phyloP scores from a whole-genome alignment of 2,329 filamentous ascomycete genomes.

The Aureobasidium mangrovei region DNA sequence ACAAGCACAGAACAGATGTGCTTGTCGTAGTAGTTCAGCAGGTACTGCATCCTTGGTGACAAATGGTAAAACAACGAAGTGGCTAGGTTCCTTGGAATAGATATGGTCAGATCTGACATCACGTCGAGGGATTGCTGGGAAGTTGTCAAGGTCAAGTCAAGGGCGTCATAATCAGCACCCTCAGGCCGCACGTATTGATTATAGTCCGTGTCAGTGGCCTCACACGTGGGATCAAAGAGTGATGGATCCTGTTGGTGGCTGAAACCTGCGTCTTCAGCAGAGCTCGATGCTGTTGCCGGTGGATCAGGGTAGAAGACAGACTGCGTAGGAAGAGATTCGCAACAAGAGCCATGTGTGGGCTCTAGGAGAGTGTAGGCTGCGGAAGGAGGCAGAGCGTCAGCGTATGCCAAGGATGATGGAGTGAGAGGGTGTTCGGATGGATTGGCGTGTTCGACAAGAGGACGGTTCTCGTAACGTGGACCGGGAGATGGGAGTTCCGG shows the following conservation, averaged over 20 bases:
- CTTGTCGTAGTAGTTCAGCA: conserved; percentile 89
- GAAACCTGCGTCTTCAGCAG: background rate
- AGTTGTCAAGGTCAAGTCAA: background rate
- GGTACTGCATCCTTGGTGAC: conserved; percentile 72
- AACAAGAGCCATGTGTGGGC: background rate
- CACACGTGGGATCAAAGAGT: background rate
- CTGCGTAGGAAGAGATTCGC: background rate
- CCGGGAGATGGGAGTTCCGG: background rate
- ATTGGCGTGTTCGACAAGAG: background rate
- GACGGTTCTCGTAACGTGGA: background rate
- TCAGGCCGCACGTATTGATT: conserved; percentile 8
- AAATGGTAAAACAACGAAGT: conserved; percentile 43
- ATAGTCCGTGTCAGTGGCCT: background rate
- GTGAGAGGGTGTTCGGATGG: background rate
- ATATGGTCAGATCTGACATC: conserved; percentile 14
- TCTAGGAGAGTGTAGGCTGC: conserved; percentile 1
- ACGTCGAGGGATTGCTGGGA: background rate
- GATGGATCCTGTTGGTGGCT: background rate
- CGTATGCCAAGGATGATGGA: background rate
- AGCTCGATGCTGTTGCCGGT: background rate
- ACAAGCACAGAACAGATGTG: conserved; percentile 88
- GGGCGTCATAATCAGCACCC: conserved; percentile 1
- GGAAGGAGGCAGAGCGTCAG: background rate
- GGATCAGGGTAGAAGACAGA: background rate
- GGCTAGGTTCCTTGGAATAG: conserved; percentile 25